Evolutionary conservation across 2,329 filamentous ascomycete species (phyloP).

Genomic region (Paecilomyces niveus): DNA sequence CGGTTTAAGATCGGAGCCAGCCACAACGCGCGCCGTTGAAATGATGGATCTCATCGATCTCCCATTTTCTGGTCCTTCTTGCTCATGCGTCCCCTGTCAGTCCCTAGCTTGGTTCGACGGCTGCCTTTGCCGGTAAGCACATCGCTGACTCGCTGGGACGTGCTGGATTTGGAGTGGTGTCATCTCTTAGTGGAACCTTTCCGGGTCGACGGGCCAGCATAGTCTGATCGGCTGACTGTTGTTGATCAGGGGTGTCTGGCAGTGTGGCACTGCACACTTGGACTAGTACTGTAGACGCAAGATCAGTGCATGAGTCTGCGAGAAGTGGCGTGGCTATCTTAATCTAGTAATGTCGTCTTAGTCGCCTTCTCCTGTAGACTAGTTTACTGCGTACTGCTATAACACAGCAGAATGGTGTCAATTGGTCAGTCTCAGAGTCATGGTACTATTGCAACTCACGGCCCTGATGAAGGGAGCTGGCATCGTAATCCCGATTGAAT

Average conservation of each 20-base stretch:
- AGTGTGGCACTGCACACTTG: neutral
- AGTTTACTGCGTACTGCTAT: neutral
- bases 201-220: neutral
- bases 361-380: neutral
- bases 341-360: neutral
- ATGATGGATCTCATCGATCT: conserved; percentile 1
- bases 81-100: neutral
- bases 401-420: neutral
- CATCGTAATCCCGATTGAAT: neutral
- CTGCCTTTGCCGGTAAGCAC: neutral
- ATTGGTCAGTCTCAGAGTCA: neutral
- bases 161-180: neutral
- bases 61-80: neutral
- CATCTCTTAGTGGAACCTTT: neutral
- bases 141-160: neutral
- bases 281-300: neutral
- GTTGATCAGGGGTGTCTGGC: neutral
- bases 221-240: neutral
- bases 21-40: neutral
- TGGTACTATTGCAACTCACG: neutral
- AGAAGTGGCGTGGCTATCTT: neutral
- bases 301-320: neutral
- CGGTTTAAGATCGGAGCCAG: neutral
- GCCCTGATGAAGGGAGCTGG: neutral
- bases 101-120: neutral